A percentile compares a stretch with the other conserved stretches of the same genome.
These are phyloP conservation scores for Lodderomyces elongisporus DNA, from an alignment of 1,139 yeast species.

Conservation along the genomic window DNA sequence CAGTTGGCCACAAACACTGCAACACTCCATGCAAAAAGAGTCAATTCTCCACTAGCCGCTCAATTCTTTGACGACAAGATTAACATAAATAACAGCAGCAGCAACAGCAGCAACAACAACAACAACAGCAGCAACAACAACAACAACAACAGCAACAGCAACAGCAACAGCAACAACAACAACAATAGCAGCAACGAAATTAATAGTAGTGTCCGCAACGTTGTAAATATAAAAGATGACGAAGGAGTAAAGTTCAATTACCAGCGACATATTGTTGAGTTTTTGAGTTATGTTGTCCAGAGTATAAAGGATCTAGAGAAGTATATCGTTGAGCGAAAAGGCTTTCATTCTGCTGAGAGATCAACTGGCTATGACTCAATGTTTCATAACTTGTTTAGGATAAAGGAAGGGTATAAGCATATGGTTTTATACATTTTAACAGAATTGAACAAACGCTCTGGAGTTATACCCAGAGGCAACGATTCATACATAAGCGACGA, in stretches of 20 bases:
- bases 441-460: constrained; percentile 8
- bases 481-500: background rate
- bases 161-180: no score
- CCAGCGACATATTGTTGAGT: constrained; percentile 10
- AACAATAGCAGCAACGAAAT: no score
- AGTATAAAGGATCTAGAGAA: constrained; percentile 10
- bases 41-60: no score
- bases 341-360: no score
- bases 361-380: constrained; percentile 6
- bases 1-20: background rate
- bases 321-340: no score
- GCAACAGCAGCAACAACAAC: no score
- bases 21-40: constrained; percentile 1
- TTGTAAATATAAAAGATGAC: no score
- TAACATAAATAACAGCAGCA: no score
- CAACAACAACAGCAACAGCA: constrained; percentile 2
- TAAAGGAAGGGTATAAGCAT: constrained; percentile 8
- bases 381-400: constrained; percentile 8
- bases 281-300: constrained; percentile 10
- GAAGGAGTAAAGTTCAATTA: constrained; percentile 9
- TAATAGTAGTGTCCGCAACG: no score
- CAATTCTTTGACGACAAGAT: no score
- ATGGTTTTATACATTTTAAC: constrained; percentile 9
- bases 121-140: background rate
- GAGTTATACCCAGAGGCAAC: constrained; percentile 3